phyloP scores from a whole-genome alignment of 192 early-diverging fungal genomes.

The Coemansia sp. region DNA sequence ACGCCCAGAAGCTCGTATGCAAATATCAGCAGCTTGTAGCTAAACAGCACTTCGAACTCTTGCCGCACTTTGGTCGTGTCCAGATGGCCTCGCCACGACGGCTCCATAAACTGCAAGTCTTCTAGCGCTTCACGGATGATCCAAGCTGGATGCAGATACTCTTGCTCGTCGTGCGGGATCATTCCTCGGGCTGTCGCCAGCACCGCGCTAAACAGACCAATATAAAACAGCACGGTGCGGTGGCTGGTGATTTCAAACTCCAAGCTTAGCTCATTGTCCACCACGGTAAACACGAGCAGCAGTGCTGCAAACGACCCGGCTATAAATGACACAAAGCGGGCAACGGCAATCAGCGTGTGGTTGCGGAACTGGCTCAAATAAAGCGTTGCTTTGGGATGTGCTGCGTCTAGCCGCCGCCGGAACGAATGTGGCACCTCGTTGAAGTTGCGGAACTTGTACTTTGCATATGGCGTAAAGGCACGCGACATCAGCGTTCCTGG shows the following conservation, averaged over 20 bases:
- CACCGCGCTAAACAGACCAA: constrained; percentile 82
- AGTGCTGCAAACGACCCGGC: constrained; percentile 86
- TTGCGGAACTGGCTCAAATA: constrained; percentile 93
- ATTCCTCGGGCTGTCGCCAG: constrained; percentile 77
- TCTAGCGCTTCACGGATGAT: constrained; percentile 76
- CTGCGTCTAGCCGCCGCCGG: constrained; percentile 67
- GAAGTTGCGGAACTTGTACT: constrained; percentile 95
- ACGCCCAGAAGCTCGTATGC: constrained; percentile 79
- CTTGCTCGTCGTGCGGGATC: constrained; percentile 75
- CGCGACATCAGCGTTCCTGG: constrained; percentile 79
- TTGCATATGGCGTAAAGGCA: constrained; percentile 79
- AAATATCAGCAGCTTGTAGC: constrained; percentile 75
- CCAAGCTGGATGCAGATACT: constrained; percentile 78
- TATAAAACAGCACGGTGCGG: constrained; percentile 90
- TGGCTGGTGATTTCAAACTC: constrained; percentile 89
- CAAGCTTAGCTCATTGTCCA: constrained; percentile 84
- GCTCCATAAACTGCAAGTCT: constrained; percentile 88
- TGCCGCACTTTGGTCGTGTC: constrained; percentile 82
- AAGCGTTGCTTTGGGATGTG: constrained; percentile 69
- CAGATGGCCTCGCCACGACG: constrained; percentile 75
- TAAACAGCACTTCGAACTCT: constrained; percentile 77
- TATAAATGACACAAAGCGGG: constrained; percentile 86
- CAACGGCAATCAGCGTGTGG: constrained; percentile 70
- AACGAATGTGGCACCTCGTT: constrained; percentile 96
- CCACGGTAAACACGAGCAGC: constrained; percentile 73